These are phyloP conservation scores for Xylariaceae sp. DNA, from an alignment of 2,329 filamentous ascomycete species.

Conservation along the genomic window DNA sequence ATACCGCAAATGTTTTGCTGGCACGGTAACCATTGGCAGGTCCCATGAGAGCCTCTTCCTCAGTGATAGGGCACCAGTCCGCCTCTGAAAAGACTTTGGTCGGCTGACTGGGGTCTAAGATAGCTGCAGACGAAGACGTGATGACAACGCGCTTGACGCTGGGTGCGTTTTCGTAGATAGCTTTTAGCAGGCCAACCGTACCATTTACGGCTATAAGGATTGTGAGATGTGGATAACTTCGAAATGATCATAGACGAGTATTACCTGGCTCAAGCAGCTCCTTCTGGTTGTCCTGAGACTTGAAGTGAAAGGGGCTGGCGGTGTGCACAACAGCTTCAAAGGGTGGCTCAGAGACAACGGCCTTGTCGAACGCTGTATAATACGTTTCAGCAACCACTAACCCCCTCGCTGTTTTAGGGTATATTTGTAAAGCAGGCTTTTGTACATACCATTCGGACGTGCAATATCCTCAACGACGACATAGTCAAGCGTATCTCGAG, in stretches of 20 bases:
- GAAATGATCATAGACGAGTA: too few species aligned
- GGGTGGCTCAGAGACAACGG: constrained; percentile 50
- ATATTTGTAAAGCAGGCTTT: too few species aligned
- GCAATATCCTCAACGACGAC: constrained; percentile 79
- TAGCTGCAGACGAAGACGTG: constrained; percentile 58
- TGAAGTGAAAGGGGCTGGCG: constrained; percentile 61
- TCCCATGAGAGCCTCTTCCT: constrained; percentile 43
- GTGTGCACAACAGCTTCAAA: constrained; percentile 62
- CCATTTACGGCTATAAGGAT: constrained; percentile 60
- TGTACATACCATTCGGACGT: constrained; percentile 47
- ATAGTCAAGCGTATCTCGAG: constrained; percentile 48
- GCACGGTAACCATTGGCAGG: constrained; percentile 37
- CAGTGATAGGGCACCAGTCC: constrained; percentile 57
- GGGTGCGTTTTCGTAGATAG: constrained; percentile 62
- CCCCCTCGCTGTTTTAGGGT: too few species aligned
- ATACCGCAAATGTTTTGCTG: constrained; percentile 57
- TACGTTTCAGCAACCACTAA: neutral
- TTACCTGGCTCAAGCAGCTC: constrained; percentile 46
- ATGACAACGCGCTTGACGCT: constrained; percentile 72
- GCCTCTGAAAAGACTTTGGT: constrained; percentile 48
- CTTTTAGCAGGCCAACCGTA: constrained; percentile 71
- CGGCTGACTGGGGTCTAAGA: constrained; percentile 46
- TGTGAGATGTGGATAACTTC: neutral
- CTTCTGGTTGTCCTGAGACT: constrained; percentile 51
- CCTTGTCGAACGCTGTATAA: constrained; percentile 70